Percentiles rank a stretch among this genome's conserved stretches.
Conservation (phyloP, 202 grass and related monocot species). For the Digitaria exilis region DNA sequence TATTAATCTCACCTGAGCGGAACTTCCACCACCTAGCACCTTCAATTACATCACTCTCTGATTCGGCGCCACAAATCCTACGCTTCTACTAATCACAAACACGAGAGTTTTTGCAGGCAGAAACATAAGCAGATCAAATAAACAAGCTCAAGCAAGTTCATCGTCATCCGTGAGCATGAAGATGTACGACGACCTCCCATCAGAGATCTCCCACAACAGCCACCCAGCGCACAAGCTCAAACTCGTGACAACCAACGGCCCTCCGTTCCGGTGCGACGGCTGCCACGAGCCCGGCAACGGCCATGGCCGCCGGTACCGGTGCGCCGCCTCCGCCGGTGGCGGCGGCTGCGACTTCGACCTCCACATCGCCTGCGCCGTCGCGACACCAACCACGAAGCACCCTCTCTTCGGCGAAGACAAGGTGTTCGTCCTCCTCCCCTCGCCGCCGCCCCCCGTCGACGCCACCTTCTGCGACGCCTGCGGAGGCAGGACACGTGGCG, state of each 20-base stretch:
- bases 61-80: too few relatives aligned
- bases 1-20: too few relatives aligned
- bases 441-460: background rate
- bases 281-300: conserved; percentile 34
- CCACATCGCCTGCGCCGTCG: conserved; percentile 8
- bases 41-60: too few relatives aligned
- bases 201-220: background rate
- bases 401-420: background rate
- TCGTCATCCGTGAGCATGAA: background rate
- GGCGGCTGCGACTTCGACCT: conserved; percentile 27
- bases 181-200: background rate
- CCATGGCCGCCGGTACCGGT: background rate
- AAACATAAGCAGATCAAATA: too few relatives aligned
- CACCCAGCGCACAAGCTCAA: conserved; percentile 19
- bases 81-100: too few relatives aligned
- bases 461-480: conserved; percentile 12
- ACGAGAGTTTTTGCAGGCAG: too few relatives aligned
- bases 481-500: background rate
- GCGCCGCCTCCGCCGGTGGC: background rate
- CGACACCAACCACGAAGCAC: background rate
- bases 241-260: background rate
- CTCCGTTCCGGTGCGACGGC: conserved; percentile 39
- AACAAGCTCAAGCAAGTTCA: background rate
- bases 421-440: background rate
- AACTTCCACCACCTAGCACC: too few relatives aligned